A percentile compares a stretch with the other conserved stretches of the same genome.
Conservation (phyloP, 495 filamentous ascomycete species). For the Aspergillus olivimuriae region DNA sequence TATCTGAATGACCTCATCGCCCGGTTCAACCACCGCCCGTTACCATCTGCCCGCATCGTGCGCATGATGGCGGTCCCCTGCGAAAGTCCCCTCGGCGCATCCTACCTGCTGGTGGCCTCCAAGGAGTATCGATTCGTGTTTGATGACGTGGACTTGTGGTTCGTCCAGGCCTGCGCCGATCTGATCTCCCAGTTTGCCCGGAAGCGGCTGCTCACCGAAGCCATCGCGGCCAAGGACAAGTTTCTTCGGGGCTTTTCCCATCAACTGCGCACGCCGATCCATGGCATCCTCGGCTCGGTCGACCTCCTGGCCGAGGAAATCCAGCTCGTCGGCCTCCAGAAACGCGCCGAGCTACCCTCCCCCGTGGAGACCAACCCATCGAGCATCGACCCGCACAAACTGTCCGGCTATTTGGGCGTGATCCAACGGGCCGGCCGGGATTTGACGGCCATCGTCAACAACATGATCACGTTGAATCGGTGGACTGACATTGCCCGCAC, state of each 20-base stretch:
- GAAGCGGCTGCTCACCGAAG: background rate
- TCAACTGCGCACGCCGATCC: slow-evolving; percentile 9
- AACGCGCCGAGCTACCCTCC: background rate
- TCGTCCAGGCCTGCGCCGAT: background rate
- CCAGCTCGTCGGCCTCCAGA: background rate
- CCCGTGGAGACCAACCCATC: background rate
- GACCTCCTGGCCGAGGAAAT: slow-evolving; percentile 8
- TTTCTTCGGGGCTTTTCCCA: slow-evolving; percentile 4
- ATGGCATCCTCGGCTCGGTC: slow-evolving; percentile 10
- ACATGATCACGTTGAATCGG: background rate
- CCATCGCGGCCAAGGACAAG: background rate
- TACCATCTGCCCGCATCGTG: background rate
- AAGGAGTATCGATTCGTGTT: background rate
- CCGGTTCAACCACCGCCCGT: background rate
- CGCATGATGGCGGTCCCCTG: background rate
- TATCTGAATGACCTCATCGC: background rate
- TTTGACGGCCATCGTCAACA: background rate
- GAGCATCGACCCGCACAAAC: background rate
- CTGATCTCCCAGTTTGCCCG: background rate
- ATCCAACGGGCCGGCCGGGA: background rate
- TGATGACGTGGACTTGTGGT: background rate
- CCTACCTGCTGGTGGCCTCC: background rate
- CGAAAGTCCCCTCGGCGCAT: background rate
- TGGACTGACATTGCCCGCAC: background rate
- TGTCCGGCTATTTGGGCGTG: background rate